Evolutionary conservation across 1,284 basidiomycete species (phyloP).

Genomic region (Ganoderma lingzhi): DNA sequence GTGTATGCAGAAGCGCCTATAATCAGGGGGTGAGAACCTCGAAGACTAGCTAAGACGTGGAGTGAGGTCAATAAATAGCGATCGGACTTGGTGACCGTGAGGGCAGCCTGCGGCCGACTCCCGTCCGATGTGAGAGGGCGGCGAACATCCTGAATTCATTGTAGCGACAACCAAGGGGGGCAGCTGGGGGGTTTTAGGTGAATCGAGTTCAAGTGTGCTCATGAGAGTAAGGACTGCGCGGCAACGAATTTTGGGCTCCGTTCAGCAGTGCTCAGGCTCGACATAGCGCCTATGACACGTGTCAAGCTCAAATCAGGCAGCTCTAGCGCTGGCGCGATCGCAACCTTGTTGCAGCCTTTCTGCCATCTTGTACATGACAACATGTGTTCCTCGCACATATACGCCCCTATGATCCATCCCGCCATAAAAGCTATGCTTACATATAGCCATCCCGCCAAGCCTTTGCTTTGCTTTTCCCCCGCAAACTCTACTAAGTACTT

Average conservation of each 20-base stretch:
- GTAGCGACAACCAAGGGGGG: not conserved
- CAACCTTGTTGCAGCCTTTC: not conserved
- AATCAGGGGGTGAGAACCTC: not conserved
- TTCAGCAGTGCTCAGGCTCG: too few relatives aligned
- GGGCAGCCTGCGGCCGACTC: not conserved
- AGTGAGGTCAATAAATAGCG: constrained; percentile 1
- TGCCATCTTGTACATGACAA: too few relatives aligned
- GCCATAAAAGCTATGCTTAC: too few relatives aligned
- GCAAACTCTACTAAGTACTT: too few relatives aligned
- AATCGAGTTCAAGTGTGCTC: not conserved
- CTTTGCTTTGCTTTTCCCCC: too few relatives aligned
- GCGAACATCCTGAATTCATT: not conserved
- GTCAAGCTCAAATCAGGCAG: not conserved
- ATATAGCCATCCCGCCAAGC: too few relatives aligned
- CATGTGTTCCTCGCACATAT: too few relatives aligned
- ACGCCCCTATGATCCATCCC: too few relatives aligned
- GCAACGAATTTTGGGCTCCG: too few relatives aligned
- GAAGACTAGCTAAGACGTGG: not conserved
- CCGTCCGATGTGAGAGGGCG: not conserved
- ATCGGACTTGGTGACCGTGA: not conserved
- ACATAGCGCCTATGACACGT: not conserved
- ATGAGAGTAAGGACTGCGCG: too few relatives aligned
- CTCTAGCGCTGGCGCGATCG: not conserved
- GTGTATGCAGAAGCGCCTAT: not conserved
- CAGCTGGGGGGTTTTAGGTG: not conserved